phyloP scores from a whole-genome alignment of 768 basidiomycete genomes.

The Pisolithus tinctorius region DNA sequence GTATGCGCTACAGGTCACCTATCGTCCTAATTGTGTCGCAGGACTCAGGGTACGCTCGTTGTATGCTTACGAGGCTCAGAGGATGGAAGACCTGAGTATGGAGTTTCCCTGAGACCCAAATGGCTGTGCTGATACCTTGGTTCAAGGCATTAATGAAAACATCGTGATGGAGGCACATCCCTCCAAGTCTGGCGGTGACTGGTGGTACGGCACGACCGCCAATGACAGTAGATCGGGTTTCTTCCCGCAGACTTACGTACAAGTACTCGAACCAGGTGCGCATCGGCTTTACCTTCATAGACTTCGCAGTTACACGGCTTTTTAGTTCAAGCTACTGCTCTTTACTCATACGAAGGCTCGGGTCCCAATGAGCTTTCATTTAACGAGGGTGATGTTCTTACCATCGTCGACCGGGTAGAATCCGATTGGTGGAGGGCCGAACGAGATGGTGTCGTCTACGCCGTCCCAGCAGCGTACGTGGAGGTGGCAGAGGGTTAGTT shows the following conservation, averaged over 20 bases:
- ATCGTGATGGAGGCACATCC: constrained; percentile 74
- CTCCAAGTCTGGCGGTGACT: constrained; percentile 78
- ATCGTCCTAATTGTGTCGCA: constrained; percentile 22
- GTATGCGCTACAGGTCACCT: neutral
- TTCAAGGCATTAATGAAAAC: constrained; percentile 73
- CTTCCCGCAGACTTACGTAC: constrained; percentile 88
- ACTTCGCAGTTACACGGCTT: neutral
- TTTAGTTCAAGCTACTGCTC: constrained; percentile 64
- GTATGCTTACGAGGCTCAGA: constrained; percentile 81
- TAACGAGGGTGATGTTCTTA: too few relatives aligned
- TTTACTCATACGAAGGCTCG: constrained; percentile 68
- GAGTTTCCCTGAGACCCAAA: constrained; percentile 8
- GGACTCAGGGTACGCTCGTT: constrained; percentile 74
- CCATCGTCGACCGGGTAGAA: too few relatives aligned
- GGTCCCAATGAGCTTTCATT: constrained; percentile 84
- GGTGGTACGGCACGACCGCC: constrained; percentile 84
- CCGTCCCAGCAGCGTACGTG: constrained; percentile 89
- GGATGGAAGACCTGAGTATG: constrained; percentile 83
- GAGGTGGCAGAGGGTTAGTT: constrained; percentile 89
- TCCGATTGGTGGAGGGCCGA: constrained; percentile 97
- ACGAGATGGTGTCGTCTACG: constrained; percentile 74
- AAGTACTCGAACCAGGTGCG: constrained; percentile 58
- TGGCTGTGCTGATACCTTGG: constrained; percentile 3
- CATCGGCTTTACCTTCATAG: constrained; percentile 2
- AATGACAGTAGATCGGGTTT: constrained; percentile 69